Conservation (phyloP, 2,329 filamentous ascomycete species). For the Trichoderma koningiopsis region DNA sequence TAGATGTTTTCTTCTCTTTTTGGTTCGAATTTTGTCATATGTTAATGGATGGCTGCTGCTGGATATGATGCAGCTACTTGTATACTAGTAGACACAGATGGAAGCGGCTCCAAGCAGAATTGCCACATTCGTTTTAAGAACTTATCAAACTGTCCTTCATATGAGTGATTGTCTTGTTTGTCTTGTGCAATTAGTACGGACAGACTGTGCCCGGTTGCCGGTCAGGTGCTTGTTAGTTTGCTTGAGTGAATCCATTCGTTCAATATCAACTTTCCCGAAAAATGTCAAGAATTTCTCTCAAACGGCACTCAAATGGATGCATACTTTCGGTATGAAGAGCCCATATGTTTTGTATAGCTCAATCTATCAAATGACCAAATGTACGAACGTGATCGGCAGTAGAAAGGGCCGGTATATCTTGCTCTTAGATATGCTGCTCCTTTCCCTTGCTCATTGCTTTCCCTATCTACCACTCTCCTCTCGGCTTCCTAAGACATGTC, state of each 20-base stretch:
- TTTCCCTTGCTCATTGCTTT: not conserved
- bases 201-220: not conserved
- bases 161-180: not conserved
- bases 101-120: not conserved
- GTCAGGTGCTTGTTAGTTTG: no score
- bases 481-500: constrained; percentile 14
- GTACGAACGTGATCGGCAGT: constrained; percentile 4
- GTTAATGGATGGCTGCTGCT: not conserved
- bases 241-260: not conserved
- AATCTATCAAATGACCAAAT: constrained; percentile 22
- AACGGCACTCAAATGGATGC: not conserved
- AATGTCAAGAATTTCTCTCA: not conserved
- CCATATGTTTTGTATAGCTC: constrained; percentile 6
- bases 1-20: not conserved
- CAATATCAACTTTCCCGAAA: not conserved
- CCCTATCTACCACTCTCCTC: not conserved
- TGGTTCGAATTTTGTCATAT: no score
- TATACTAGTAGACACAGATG: constrained; percentile 5
- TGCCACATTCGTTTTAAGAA: not conserved
- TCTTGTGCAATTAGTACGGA: no score
- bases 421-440: not conserved
- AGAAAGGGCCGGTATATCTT: not conserved
- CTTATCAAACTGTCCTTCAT: not conserved
- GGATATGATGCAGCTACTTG: not conserved
- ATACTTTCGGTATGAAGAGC: not conserved